Conservation (phyloP, 306 rosid genomes). For the Vachellia collinsii region DNA sequence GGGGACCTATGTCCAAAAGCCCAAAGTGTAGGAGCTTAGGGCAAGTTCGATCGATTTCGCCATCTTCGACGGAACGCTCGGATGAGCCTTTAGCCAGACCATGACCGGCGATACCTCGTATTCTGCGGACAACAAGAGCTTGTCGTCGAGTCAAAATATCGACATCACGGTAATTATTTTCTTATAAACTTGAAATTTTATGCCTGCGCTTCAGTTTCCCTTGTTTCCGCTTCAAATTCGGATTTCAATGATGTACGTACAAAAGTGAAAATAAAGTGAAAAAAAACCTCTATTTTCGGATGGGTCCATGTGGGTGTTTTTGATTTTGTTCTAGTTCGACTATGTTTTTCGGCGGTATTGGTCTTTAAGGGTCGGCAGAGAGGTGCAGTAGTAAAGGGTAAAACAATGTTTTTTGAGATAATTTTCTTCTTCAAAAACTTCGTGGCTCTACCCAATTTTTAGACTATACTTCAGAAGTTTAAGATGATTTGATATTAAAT, state of each 20-base stretch:
- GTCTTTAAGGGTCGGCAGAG: not conserved
- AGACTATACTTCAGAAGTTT: not conserved
- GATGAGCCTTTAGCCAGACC: conserved; percentile 29
- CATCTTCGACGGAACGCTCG: conserved; percentile 20
- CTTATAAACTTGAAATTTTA: not conserved
- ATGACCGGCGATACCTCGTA: conserved; percentile 37
- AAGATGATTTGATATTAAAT: conserved; percentile 17
- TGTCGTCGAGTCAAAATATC: conserved; percentile 39
- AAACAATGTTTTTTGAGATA: not conserved
- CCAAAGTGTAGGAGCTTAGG: not conserved
- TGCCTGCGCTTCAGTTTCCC: not conserved
- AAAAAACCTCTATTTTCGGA: not conserved
- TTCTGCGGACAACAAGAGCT: conserved; percentile 36
- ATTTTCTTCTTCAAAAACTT: conserved; percentile 4
- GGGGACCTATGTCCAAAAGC: not conserved
- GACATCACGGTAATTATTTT: conserved; percentile 43
- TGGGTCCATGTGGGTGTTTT: not conserved
- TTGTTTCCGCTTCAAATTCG: not conserved
- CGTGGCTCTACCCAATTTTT: not conserved
- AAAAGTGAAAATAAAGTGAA: not conserved
- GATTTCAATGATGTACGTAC: not conserved
- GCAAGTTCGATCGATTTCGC: conserved; percentile 17
- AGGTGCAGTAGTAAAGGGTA: not conserved
- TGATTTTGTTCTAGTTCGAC: not conserved
- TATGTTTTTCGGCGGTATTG: not conserved